Percentiles rank a stretch among this genome's conserved stretches.
These are phyloP conservation scores for Linderina pennispora DNA, from an alignment of 192 early-diverging fungal genomes.

Conservation along the genomic window DNA sequence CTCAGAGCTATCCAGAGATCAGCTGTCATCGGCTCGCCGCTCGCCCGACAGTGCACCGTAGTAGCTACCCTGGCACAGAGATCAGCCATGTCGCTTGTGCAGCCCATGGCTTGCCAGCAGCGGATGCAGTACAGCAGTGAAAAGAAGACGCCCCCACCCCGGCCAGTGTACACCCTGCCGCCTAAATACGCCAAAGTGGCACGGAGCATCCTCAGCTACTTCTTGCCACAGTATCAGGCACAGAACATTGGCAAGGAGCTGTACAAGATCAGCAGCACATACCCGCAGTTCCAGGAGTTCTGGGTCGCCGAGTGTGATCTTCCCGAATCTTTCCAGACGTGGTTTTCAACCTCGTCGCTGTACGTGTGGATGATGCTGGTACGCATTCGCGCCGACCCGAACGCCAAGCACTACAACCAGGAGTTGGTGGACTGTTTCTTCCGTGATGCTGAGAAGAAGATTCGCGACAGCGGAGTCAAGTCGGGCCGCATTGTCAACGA, in stretches of 20 bases:
- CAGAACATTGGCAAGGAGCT: conserved; percentile 25
- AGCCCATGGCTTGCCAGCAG: too few relatives aligned
- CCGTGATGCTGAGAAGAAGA: conserved; percentile 78
- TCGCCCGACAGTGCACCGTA: too few relatives aligned
- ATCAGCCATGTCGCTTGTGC: too few relatives aligned
- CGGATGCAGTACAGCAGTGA: conserved; percentile 6
- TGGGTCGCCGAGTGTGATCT: conserved; percentile 49
- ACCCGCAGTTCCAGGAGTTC: conserved; percentile 33
- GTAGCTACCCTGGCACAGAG: too few relatives aligned
- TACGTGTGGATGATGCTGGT: conserved; percentile 95
- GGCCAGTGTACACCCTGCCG: conserved; percentile 5
- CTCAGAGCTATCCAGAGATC: too few relatives aligned
- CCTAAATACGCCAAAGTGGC: conserved; percentile 12
- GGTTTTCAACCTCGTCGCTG: conserved; percentile 85
- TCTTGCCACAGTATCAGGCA: conserved; percentile 38
- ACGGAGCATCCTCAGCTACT: conserved; percentile 9
- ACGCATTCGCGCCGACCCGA: conserved; percentile 62
- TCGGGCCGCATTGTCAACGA: conserved; percentile 66
- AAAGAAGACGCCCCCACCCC: neutral
- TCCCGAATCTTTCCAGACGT: conserved; percentile 88
- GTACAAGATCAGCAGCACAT: conserved; percentile 25
- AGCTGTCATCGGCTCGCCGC: too few relatives aligned
- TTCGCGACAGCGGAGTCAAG: conserved; percentile 72
- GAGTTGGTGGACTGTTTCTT: conserved; percentile 85
- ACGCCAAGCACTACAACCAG: conserved; percentile 78